Base-by-base conservation (phyloP, 108 stramenopile species). In the Asterionellopsis glacialis region DNA sequence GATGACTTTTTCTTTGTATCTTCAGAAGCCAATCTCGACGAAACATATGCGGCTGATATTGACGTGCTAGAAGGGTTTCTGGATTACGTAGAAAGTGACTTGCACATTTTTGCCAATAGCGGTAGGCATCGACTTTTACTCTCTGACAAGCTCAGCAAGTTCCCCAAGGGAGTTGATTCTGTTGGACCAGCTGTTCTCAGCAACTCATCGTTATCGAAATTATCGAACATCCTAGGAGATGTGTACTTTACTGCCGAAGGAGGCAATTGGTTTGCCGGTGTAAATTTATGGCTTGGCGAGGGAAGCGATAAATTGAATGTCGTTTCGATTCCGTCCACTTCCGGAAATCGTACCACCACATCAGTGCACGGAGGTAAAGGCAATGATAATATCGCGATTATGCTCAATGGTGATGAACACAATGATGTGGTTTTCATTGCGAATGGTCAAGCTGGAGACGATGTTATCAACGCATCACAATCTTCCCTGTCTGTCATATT, bases 1-100 rank as follows among this genome's bases (percentile, higher is more conserved):
- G 45, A 74, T 52, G 73, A 74, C 55, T 57, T 59, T 41, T 45
- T 74, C 13, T 74, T 74, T 49, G 45, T 74, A 18, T 62, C 67
- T 13, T 74, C 73, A 15, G 73, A 74, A 57, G 73, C 73, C 18
- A 59, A 69, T 59, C 51, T 69, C 50, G 61, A 68, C 27, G 14
- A 39, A 38, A 21, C 13, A 15, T 69, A 43, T 45, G 54, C 73
- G 11, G 12, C 18, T n/a, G 14, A 53, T 18, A 57, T 65, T 10
- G 73, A 74, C 41, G 55, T 58, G 18, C 53, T 74, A 39, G 45
- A 59, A 27, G 73, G 73, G 26, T 44, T 45, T 45, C 50, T 74
- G 23, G 73, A 74, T 55, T 74, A 74, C 33, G 2, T 74, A 2
- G 61, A 57, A 54, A 33, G 45, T 1, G 57, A 74, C 55, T 44